phyloP scores from a whole-genome alignment of 106 monocot genomes.

The Ottelia alismoides region DNA sequence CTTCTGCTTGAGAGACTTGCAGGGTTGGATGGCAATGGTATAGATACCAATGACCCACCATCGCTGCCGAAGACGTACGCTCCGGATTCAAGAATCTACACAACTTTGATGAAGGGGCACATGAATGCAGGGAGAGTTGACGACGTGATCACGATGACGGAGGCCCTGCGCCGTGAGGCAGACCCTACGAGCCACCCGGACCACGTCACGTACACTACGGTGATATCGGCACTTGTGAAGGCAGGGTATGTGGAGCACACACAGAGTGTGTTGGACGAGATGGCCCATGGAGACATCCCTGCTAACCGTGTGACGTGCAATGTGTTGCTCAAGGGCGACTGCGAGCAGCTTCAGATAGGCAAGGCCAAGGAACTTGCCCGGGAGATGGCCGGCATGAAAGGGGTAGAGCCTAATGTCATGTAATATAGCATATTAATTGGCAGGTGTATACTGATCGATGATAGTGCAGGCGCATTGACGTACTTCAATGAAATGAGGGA shows the following conservation, averaged over 20 bases:
- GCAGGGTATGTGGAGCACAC: conserved; percentile 59
- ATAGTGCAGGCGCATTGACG: conserved; percentile 63
- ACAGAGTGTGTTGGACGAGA: conserved; percentile 44
- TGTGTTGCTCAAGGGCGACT: conserved; percentile 86
- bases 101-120: conserved; percentile 93
- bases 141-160: conserved; percentile 60
- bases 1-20: conserved; percentile 38
- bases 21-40: background rate
- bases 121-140: conserved; percentile 62
- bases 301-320: conserved; percentile 82
- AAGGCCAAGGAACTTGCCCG: conserved; percentile 50
- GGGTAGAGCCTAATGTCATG: conserved; percentile 57
- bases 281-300: conserved; percentile 28
- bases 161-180: conserved; percentile 59
- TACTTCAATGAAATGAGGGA: conserved; percentile 90
- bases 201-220: conserved; percentile 83
- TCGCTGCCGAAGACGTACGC: conserved; percentile 43
- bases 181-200: conserved; percentile 57
- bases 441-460: conserved; percentile 71
- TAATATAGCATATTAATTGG: conserved; percentile 83
- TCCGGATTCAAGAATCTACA: conserved; percentile 65
- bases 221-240: conserved; percentile 45
- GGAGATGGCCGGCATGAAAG: conserved; percentile 32
- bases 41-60: conserved; percentile 3
- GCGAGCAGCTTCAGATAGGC: conserved; percentile 65